phyloP scores from a whole-genome alignment of 2,329 filamentous ascomycete genomes.

The Aspergillus niger region DNA sequence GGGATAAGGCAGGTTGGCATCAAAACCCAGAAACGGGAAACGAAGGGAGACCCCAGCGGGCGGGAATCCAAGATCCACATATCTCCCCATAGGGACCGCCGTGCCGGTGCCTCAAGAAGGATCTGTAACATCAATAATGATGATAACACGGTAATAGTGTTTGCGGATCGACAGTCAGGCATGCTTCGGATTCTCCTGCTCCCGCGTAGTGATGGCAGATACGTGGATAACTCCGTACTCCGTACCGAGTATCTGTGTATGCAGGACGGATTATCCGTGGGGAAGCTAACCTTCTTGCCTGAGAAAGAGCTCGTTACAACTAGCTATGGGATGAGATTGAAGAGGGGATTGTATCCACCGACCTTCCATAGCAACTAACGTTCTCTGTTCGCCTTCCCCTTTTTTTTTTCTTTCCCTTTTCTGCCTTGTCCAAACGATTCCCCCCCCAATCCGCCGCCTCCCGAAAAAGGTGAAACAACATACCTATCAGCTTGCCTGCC shows the following conservation, averaged over 20 bases:
- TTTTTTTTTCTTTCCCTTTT: slow-evolving; percentile 7
- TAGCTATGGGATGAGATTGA: background rate
- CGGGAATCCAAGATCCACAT: slow-evolving; percentile 30
- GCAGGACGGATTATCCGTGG: slow-evolving; percentile 20
- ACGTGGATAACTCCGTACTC: slow-evolving; percentile 12
- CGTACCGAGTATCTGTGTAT: slow-evolving; percentile 11
- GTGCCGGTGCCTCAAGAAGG: slow-evolving; percentile 25
- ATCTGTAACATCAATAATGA: slow-evolving; percentile 19
- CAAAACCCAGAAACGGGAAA: slow-evolving; percentile 16
- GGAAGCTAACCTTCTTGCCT: slow-evolving; percentile 6
- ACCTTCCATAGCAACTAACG: slow-evolving; percentile 5
- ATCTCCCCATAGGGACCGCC: slow-evolving; percentile 28
- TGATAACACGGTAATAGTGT: slow-evolving; percentile 8
- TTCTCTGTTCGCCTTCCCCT: slow-evolving; percentile 3
- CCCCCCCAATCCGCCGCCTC: background rate
- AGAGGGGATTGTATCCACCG: slow-evolving; percentile 4
- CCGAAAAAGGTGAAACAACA: slow-evolving; percentile 17
- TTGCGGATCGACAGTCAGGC: slow-evolving; percentile 13
- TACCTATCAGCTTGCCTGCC: slow-evolving; percentile 7
- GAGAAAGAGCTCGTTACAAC: slow-evolving; percentile 10
- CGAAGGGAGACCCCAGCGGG: slow-evolving; percentile 18
- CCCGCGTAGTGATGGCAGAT: slow-evolving; percentile 3
- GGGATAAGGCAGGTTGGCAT: slow-evolving; percentile 18
- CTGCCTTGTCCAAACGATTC: slow-evolving; percentile 1
- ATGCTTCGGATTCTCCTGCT: slow-evolving; percentile 13